Conservation (phyloP, 345 rosid species). For the Garcia nutans region DNA sequence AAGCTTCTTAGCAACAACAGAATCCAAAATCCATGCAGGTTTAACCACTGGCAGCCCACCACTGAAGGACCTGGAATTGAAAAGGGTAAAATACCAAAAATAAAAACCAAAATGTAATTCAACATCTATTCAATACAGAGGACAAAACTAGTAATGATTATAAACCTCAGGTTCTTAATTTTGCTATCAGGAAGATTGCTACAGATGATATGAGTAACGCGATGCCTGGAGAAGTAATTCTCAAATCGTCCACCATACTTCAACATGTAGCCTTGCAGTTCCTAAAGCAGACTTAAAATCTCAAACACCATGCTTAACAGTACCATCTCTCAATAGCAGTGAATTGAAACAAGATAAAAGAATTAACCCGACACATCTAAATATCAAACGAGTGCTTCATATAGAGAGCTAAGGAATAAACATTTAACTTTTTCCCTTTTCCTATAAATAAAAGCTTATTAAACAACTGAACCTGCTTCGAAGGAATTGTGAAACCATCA, state of each 20-base stretch:
- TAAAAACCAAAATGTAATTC: neutral
- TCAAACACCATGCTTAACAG: neutral
- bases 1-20: conserved; percentile 68
- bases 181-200: conserved; percentile 88
- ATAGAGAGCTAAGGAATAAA: neutral
- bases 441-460: neutral
- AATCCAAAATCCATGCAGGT: conserved; percentile 85
- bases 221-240: conserved; percentile 83
- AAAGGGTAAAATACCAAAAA: conserved; percentile 8
- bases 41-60: conserved; percentile 91
- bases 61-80: conserved; percentile 66
- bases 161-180: conserved; percentile 78
- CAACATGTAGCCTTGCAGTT: conserved; percentile 73
- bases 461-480: conserved; percentile 62
- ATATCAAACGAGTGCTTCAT: neutral
- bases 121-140: neutral
- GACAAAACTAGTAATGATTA: conserved; percentile 9
- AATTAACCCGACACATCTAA: neutral
- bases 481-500: conserved; percentile 89
- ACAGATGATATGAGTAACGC: conserved; percentile 84
- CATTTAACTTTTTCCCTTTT: neutral
- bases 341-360: neutral
- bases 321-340: neutral
- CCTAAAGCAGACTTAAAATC: conserved; percentile 37
- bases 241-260: conserved; percentile 71